phyloP scores from a whole-genome alignment of 257 asterid genomes.

The Prunella vulgaris region DNA sequence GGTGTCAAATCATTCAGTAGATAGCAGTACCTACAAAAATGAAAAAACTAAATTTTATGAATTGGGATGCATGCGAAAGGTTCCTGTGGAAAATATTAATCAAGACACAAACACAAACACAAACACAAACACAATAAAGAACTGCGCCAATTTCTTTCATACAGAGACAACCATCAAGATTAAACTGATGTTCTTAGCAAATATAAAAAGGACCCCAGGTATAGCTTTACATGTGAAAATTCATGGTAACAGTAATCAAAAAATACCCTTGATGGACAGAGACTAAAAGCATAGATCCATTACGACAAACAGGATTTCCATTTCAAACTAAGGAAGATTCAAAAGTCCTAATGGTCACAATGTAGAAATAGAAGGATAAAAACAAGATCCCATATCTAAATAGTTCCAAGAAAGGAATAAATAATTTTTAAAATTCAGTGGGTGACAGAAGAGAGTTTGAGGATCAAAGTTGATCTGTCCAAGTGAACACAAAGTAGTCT shows the following conservation, averaged over 20 bases:
- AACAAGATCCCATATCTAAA: neutral
- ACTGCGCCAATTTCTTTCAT: neutral
- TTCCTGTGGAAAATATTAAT: neutral
- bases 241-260: neutral
- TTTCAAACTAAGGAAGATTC: neutral
- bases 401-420: neutral
- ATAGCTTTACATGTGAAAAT: neutral
- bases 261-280: neutral
- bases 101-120: neutral
- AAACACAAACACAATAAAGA: neutral
- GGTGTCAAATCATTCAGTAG: slow-evolving; percentile 62
- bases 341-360: neutral
- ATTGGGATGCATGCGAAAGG: slow-evolving; percentile 3
- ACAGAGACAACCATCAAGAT: neutral
- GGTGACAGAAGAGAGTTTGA: neutral
- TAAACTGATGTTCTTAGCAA: neutral
- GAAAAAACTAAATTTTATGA: neutral
- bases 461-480: slow-evolving; percentile 1
- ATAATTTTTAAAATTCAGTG: neutral
- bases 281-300: neutral
- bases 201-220: neutral
- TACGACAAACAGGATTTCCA: neutral
- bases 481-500: slow-evolving; percentile 4
- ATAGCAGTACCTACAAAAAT: slow-evolving; percentile 53
- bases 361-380: neutral